A percentile compares a stretch with the other conserved stretches of the same genome.
Conservation (phyloP, 2,329 filamentous ascomycete genomes). For the Sclerotinia minor region DNA sequence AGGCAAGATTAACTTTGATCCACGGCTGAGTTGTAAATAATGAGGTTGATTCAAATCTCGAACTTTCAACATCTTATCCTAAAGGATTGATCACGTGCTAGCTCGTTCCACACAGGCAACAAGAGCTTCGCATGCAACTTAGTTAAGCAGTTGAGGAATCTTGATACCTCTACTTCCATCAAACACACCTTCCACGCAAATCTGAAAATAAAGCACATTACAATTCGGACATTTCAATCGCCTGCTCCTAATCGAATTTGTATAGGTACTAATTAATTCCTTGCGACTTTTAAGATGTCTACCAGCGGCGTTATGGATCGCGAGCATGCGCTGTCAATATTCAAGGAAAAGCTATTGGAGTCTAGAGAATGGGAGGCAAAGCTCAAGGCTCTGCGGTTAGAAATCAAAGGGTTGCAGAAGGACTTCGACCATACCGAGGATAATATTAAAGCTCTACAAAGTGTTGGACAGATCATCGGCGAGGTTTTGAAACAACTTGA, state of each 20-base stretch:
- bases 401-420: constrained; percentile 92
- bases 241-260: neutral
- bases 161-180: constrained; percentile 19
- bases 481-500: constrained; percentile 98
- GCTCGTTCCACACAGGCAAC: constrained; percentile 21
- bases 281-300: constrained; percentile 18
- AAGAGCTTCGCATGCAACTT: constrained; percentile 26
- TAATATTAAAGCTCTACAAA: constrained; percentile 98
- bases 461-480: constrained; percentile 98
- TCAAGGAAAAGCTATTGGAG: constrained; percentile 82
- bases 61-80: neutral
- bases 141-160: constrained; percentile 6
- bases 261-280: neutral
- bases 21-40: neutral
- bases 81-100: neutral
- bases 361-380: constrained; percentile 99
- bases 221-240: neutral
- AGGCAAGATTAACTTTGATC: neutral
- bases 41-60: neutral
- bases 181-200: constrained; percentile 24
- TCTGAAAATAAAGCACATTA: neutral
- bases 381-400: constrained; percentile 87
- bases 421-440: constrained; percentile 98
- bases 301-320: constrained; percentile 49
- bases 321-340: constrained; percentile 71